Percentiles rank a stretch among this genome's conserved stretches.
These are phyloP conservation scores for Saturnispora quitensis DNA, from an alignment of 805 yeast genomes.

Conservation along the genomic window DNA sequence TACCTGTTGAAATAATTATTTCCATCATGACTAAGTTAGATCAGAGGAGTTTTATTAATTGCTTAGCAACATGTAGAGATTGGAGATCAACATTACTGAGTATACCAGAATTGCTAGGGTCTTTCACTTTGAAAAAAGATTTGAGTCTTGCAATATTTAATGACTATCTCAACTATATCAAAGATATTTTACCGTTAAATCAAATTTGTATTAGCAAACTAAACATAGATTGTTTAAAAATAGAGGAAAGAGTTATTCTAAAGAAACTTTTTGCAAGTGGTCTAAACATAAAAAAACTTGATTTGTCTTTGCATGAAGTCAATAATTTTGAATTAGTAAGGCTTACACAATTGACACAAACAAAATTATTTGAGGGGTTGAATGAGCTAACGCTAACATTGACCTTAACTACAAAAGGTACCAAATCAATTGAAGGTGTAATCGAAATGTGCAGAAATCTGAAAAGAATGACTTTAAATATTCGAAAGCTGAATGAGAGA, in stretches of 20 bases:
- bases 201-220: conserved; percentile 2
- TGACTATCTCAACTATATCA: conserved; percentile 8
- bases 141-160: conserved; percentile 3
- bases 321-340: conserved; percentile 5
- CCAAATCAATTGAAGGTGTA: conserved; percentile 8
- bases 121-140: background rate
- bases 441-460: conserved; percentile 5
- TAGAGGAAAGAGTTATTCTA: background rate
- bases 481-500: background rate
- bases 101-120: conserved; percentile 9
- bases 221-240: background rate
- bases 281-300: conserved; percentile 3
- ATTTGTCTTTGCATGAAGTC: background rate
- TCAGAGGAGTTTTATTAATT: conserved; percentile 2
- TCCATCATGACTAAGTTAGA: conserved; percentile 7
- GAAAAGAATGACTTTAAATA: background rate
- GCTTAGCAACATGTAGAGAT: conserved; percentile 9
- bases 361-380: conserved; percentile 4
- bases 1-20: conserved; percentile 9
- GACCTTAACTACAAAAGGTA: conserved; percentile 4
- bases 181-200: conserved; percentile 7
- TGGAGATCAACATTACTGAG: conserved; percentile 10
- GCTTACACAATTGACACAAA: conserved; percentile 3
- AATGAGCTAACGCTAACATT: background rate
- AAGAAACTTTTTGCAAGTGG: conserved; percentile 7